Base-by-base conservation (phyloP, 2,329 filamentous ascomycete genomes). In the Aureobasidium sp. region DNA sequence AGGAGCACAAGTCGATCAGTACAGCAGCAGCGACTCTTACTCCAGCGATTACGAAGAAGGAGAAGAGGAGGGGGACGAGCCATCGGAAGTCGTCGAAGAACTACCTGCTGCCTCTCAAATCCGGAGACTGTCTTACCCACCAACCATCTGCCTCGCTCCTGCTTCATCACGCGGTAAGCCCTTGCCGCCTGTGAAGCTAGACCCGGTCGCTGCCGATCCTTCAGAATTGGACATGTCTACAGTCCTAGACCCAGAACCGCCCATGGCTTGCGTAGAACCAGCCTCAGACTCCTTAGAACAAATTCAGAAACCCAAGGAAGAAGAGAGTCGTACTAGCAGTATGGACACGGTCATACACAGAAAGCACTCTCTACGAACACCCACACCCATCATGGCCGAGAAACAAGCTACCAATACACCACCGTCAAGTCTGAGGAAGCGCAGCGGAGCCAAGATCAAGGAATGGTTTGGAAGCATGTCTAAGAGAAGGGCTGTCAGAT, bases 371-470 rank as follows among this genome's bases (percentile, higher is more conserved):
- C 17, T 50, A 14, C 35, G 27, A 22, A 50, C 47, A 2, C 47
- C 47, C 22, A 50, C 47, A 37, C 47, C 47, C 27, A 6, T 50
- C 14, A 25, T 10, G 6, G 21, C 10, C 0, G 22, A 21, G 14
- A 11, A 24, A 22, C 25, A 21, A 4, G 4, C 17, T 11, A 32
- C 25, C 7, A 4, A 29, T 17, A 50, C 47, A 32, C 63, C 60
- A 1, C 79, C 78, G 49, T 81, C 78, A 0, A 81, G 64, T 6
- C 78, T 69, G 2, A 74, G 64, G 55, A 73, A 72, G n/a, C 70
- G 69, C 63, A 79, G 76, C 0, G 62, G 38, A 6, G 64, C 63
- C 22, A 50, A 24, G 35, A 39, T 50, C 25, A 50, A 32, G 47
- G 47, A 30, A 24, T 40, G 34, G 47, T 50, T 50, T 40, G 47